Evolutionary conservation across 371 early-diverging fungal genomes (phyloP), one percentile per base, ranked within the genome.

Genomic region (Mortierella polycephala): DNA sequence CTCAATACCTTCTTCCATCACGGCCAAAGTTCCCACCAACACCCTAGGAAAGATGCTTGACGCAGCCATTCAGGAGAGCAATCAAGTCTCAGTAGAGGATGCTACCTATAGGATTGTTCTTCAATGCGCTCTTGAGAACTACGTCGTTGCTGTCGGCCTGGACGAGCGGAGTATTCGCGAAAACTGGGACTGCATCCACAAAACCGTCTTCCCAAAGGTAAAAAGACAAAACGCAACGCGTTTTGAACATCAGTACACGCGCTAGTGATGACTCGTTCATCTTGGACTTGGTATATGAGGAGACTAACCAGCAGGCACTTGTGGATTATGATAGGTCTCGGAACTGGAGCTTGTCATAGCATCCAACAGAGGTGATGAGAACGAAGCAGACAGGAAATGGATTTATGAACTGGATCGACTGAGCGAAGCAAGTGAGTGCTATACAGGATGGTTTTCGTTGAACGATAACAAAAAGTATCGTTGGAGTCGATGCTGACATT

Each of bases 201-300:
- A 72, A 44, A 72, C 73, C 5, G 73, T 79, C 14, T 79, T 79
- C 41, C 69, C 72, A 46, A 79, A 72, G 79, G 79, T 79, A 66
- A 30, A n/a, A n/a, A n/a, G n/a, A n/a, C n/a, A n/a, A n/a, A n/a
- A n/a, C n/a, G n/a, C n/a, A n/a, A n/a, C n/a, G n/a, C n/a, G n/a
- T n/a, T n/a, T n/a, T n/a, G n/a, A n/a, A n/a, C n/a, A n/a, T n/a
- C n/a, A n/a, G n/a, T n/a, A n/a, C n/a, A n/a, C n/a, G n/a, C n/a
- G n/a, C n/a, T n/a, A n/a, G n/a, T n/a, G n/a, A n/a, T n/a, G n/a
- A n/a, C n/a, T n/a, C n/a, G n/a, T n/a, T n/a, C n/a, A n/a, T n/a
- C n/a, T n/a, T n/a, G n/a, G n/a, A n/a, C n/a, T n/a, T n/a, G n/a
- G n/a, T n/a, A n/a, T n/a, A n/a, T n/a, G n/a, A n/a, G n/a, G n/a